These are phyloP conservation scores for Chalciporus piperatoides DNA, from an alignment of 1,284 basidiomycete species.

Conservation along the genomic window DNA sequence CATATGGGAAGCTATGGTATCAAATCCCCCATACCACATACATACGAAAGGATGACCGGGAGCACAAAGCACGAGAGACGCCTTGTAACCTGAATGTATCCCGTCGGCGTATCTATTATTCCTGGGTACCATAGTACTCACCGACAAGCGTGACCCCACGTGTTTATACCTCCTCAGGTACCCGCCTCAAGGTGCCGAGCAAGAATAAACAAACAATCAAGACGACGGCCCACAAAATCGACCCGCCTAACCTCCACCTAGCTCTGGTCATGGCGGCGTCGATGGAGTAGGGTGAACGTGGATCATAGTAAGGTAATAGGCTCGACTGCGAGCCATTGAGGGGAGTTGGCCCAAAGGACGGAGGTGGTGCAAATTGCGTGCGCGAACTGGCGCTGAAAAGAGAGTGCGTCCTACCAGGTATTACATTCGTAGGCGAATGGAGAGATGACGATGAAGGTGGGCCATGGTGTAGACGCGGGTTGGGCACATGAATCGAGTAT, in stretches of 20 bases:
- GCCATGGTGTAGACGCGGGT: slow-evolving; percentile 8
- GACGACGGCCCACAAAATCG: slow-evolving; percentile 40
- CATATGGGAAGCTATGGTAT: too few relatives aligned
- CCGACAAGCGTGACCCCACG: not conserved
- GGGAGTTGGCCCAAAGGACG: slow-evolving; percentile 43
- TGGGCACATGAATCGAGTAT: slow-evolving; percentile 25
- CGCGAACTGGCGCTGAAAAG: slow-evolving; percentile 17
- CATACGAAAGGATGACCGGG: not conserved
- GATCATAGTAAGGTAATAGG: slow-evolving; percentile 47
- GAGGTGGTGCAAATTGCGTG: slow-evolving; percentile 20
- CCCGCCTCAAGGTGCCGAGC: slow-evolving; percentile 10
- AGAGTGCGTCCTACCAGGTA: slow-evolving; percentile 16
- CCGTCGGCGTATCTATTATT: not conserved
- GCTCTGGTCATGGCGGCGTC: slow-evolving; percentile 44
- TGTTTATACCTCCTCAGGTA: slow-evolving; percentile 8
- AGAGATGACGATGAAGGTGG: slow-evolving; percentile 20
- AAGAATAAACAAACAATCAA: slow-evolving; percentile 30
- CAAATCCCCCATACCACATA: not conserved
- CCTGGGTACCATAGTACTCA: not conserved
- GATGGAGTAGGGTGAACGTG: slow-evolving; percentile 40
- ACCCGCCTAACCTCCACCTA: slow-evolving; percentile 43
- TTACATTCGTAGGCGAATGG: slow-evolving; percentile 15
- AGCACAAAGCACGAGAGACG: not conserved
- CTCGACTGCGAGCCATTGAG: slow-evolving; percentile 31
- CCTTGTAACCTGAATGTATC: not conserved